Conservation (phyloP, 371 early-diverging fungal genomes). For the Mucor plumbeus region DNA sequence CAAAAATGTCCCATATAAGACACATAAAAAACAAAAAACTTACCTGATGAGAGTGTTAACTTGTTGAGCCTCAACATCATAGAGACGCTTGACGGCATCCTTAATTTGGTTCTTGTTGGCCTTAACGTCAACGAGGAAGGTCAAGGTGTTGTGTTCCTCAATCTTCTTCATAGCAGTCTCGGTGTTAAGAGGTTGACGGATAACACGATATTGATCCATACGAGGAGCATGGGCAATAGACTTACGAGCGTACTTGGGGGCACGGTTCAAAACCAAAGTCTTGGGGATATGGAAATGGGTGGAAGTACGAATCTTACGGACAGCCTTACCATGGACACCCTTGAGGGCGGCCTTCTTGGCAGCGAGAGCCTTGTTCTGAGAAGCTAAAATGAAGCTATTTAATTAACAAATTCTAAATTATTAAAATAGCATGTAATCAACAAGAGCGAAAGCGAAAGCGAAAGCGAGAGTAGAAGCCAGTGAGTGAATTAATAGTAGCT, state of each 20-base stretch:
- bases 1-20: too few relatives aligned
- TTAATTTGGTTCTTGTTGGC: slow-evolving; percentile 99
- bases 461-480: too few relatives aligned
- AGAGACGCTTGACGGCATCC: slow-evolving; percentile 94
- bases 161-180: slow-evolving; percentile 99
- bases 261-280: slow-evolving; percentile 85
- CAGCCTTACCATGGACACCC: slow-evolving; percentile 79
- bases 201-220: slow-evolving; percentile 86
- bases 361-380: slow-evolving; percentile 58
- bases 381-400: too few relatives aligned
- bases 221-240: slow-evolving; percentile 76
- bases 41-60: slow-evolving; percentile 94
- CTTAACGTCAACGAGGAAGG: slow-evolving; percentile 94
- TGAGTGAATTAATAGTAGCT: too few relatives aligned
- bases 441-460: too few relatives aligned
- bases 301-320: slow-evolving; percentile 86
- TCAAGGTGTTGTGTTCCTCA: slow-evolving; percentile 98
- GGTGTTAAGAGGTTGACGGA: slow-evolving; percentile 94
- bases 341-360: slow-evolving; percentile 90
- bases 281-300: slow-evolving; percentile 94
- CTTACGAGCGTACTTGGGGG: slow-evolving; percentile 91
- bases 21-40: too few relatives aligned
- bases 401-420: too few relatives aligned
- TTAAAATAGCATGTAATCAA: too few relatives aligned
- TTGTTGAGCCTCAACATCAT: slow-evolving; percentile 91